A percentile compares a stretch with the other conserved stretches of the same genome.
Evolutionary conservation across 2,329 filamentous ascomycete species (phyloP).

Genomic region (Paradendryphiella salina): DNA sequence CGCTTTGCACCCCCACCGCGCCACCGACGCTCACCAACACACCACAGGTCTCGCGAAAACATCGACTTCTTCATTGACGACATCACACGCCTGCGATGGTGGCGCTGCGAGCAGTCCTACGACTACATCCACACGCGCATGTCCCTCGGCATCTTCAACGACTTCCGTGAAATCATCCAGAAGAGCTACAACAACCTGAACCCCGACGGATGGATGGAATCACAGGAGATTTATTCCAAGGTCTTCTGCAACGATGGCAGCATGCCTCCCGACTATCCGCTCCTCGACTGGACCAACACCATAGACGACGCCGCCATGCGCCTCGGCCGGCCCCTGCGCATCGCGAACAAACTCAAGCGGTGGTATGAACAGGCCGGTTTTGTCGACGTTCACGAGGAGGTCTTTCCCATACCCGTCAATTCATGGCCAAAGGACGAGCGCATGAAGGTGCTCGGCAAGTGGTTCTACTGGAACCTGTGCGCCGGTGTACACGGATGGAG

Average conservation of each 20-base stretch:
- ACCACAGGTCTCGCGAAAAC: conserved; percentile 63
- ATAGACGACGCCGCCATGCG: conserved; percentile 52
- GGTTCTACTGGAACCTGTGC: conserved; percentile 54
- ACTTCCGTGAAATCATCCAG: conserved; percentile 60
- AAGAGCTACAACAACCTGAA: conserved; percentile 58
- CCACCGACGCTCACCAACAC: conserved; percentile 3
- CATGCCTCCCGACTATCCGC: conserved; percentile 53
- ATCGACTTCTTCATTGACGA: conserved; percentile 76
- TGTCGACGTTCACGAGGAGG: conserved; percentile 58
- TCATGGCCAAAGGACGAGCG: conserved; percentile 56
- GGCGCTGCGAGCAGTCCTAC: conserved; percentile 53
- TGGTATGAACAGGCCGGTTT: conserved; percentile 63
- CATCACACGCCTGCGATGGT: conserved; percentile 61
- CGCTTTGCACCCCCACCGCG: not conserved
- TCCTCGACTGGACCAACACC: conserved; percentile 54
- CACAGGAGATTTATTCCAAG: conserved; percentile 50
- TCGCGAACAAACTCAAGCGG: conserved; percentile 57
- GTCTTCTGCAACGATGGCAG: conserved; percentile 59
- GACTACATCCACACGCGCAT: conserved; percentile 64
- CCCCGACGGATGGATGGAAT: conserved; percentile 59
- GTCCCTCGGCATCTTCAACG: conserved; percentile 60
- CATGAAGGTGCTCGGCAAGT: conserved; percentile 55
- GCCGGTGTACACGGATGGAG: conserved; percentile 52
- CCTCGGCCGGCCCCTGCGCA: conserved; percentile 54
- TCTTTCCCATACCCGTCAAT: conserved; percentile 58